Base-by-base conservation (phyloP, 164 flowering plant species). In the Magnolia sinica region DNA sequence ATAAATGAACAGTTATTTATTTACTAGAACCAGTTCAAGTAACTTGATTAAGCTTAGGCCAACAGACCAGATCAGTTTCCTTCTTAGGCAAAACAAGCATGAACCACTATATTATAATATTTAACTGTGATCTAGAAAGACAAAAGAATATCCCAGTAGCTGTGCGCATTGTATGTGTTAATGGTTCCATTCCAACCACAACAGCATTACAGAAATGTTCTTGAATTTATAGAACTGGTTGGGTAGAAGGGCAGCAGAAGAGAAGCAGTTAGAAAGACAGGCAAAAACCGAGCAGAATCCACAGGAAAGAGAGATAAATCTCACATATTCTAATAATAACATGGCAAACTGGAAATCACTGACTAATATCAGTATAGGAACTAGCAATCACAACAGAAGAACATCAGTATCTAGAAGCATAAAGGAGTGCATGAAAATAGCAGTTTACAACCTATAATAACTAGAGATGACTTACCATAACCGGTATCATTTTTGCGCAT, bases 401-500 rank as follows among this genome's bases (percentile, higher is more conserved):
- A 24, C 14, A 7, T 18, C 2, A 68, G 18, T 68, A 55, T 10
- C 20, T 13, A 29, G 2, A 68, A 68, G 50, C 2, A 27, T 24
- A 29, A 27, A 68, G 71, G 31, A 31, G 18, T 45, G 16, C n/a
- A 73, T 14, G 50, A 64, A 64, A n/a, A 37, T 31, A 49, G 50
- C 20, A 31, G 24, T 19, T 31, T 27, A 68, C 71, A 4, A 68
- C 31, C 31, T 22, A 65, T 14, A 64, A 59, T 7, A 77, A 67
- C 58, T 66, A 64, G 23, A 52, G 19, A 23, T 31, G 29, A 79
- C 92, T 81, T 79, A 96, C 99, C 98, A 96, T 96, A 27, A 94
- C 98, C 77, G 99, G 99, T 78, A 96, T 96, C 99, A 96, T 96
- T 86, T 96, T 96, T 68, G 98, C 98, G 86, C 98, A 96, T 83